Evolutionary conservation across 345 rosid genomes (phyloP).

Genomic region (Boechera retrofracta): DNA sequence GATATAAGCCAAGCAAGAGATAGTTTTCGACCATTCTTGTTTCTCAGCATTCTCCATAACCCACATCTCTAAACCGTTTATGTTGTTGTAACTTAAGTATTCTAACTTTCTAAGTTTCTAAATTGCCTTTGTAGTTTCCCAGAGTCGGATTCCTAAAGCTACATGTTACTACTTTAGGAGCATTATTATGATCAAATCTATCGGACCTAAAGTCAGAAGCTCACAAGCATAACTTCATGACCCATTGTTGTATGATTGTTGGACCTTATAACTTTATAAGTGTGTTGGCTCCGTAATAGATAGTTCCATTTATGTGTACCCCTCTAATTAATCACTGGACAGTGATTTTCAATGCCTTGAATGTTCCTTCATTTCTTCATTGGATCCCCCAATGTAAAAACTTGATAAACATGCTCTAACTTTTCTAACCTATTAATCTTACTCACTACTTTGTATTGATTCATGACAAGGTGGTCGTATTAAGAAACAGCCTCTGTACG

Average conservation of each 20-base stretch:
- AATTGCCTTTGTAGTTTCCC: background rate
- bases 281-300: background rate
- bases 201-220: slow-evolving; percentile 2
- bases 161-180: background rate
- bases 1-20: background rate
- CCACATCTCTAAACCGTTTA: background rate
- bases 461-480: background rate
- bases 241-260: background rate
- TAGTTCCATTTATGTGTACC: background rate
- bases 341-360: background rate
- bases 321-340: background rate
- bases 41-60: slow-evolving; percentile 13
- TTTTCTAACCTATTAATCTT: background rate
- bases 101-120: background rate
- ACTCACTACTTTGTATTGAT: slow-evolving; percentile 10
- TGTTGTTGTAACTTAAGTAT: background rate
- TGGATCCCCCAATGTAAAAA: slow-evolving; percentile 20
- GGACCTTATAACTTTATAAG: no score
- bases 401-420: slow-evolving; percentile 9
- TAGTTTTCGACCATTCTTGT: slow-evolving; percentile 26
- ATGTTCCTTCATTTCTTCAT: slow-evolving; percentile 17
- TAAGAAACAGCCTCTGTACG: background rate
- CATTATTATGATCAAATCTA: background rate
- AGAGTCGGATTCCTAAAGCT: no score
- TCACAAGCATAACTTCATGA: background rate